A percentile compares a stretch with the other conserved stretches of the same genome.
Conservation (phyloP, 805 yeast species). For the Komagataella phaffii region DNA sequence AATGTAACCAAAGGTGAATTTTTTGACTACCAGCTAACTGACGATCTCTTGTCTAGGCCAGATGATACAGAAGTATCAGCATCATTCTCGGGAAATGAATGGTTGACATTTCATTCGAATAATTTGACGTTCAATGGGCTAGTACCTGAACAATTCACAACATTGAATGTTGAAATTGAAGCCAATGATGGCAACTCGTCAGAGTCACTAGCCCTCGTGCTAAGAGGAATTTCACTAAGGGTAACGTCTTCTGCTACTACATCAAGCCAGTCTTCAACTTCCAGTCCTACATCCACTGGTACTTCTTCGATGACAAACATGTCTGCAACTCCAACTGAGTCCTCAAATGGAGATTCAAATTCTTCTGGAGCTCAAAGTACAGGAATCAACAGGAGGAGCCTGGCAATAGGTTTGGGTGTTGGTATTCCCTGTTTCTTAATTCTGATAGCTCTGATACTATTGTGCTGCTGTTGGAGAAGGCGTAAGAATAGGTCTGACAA, state of each 20-base stretch:
- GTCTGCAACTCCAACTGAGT: constrained; percentile 13
- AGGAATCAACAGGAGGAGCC: constrained; percentile 26
- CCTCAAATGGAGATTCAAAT: constrained; percentile 16
- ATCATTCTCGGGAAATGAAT: constrained; percentile 25
- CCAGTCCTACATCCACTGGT: constrained; percentile 13
- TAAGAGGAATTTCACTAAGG: constrained; percentile 32
- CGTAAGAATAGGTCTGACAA: constrained; percentile 22
- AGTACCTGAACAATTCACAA: constrained; percentile 39
- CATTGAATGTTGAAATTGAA: constrained; percentile 23
- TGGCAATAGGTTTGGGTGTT: constrained; percentile 90
- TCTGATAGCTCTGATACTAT: constrained; percentile 30
- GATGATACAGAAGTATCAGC: constrained; percentile 35
- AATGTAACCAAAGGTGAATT: constrained; percentile 57
- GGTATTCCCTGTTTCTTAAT: constrained; percentile 55
- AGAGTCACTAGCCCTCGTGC: constrained; percentile 31
- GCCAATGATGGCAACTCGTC: constrained; percentile 18
- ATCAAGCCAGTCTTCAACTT: constrained; percentile 13
- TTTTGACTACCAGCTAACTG: constrained; percentile 41
- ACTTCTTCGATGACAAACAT: constrained; percentile 17
- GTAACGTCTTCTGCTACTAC: constrained; percentile 10
- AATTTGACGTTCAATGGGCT: constrained; percentile 60
- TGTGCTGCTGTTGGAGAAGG: constrained; percentile 40
- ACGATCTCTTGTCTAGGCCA: constrained; percentile 43
- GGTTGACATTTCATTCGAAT: constrained; percentile 52
- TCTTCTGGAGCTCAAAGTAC: constrained; percentile 8